These are phyloP conservation scores for Mucor lusitanicus DNA, from an alignment of 371 early-diverging fungal species.

Conservation along the genomic window DNA sequence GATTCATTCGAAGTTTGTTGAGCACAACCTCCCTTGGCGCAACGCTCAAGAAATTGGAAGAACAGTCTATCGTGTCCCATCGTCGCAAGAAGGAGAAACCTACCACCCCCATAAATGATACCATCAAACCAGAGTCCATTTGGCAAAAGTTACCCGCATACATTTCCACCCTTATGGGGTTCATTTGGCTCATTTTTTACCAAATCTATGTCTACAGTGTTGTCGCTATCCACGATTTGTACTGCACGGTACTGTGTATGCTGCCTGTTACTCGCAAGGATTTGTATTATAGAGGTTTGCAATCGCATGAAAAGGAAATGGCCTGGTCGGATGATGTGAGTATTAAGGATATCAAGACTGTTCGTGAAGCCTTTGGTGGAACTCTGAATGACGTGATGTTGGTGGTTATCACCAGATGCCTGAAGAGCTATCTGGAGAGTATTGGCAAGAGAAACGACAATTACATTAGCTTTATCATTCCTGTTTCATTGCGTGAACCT, in stretches of 20 bases:
- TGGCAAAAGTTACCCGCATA: background rate
- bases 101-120: background rate
- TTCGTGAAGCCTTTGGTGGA: constrained; percentile 32
- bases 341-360: constrained; percentile 27
- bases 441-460: constrained; percentile 19
- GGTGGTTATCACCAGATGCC: constrained; percentile 26
- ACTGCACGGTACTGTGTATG: constrained; percentile 3
- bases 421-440: constrained; percentile 32
- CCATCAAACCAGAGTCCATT: background rate
- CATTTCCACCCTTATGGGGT: background rate
- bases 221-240: constrained; percentile 15
- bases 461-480: constrained; percentile 30
- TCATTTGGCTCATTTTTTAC: background rate
- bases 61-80: constrained; percentile 7
- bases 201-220: background rate
- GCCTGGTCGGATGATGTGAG: constrained; percentile 38
- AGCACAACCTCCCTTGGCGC: constrained; percentile 22
- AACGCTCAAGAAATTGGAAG: constrained; percentile 9
- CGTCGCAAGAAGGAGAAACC: constrained; percentile 3
- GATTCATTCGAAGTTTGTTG: constrained; percentile 27
- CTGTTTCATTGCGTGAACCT: constrained; percentile 28
- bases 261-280: constrained; percentile 21
- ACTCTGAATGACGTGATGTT: constrained; percentile 44
- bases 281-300: constrained; percentile 31
- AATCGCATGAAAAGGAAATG: constrained; percentile 31